phyloP scores from a whole-genome alignment of 768 basidiomycete genomes.

The Lentinula aciculospora region DNA sequence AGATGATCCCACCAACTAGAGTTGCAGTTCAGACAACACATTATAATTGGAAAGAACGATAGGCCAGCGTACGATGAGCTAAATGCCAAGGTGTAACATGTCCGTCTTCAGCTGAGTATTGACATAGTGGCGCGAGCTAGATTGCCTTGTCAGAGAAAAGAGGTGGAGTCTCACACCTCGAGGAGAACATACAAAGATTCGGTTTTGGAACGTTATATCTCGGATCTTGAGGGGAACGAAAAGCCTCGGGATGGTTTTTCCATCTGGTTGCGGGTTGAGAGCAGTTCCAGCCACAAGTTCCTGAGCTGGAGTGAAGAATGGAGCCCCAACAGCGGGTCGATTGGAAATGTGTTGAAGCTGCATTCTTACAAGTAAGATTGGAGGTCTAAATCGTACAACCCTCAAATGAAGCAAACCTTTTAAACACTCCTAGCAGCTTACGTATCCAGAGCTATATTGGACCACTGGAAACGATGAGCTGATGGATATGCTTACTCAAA shows the following conservation, averaged over 20 bases:
- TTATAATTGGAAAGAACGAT: conserved; percentile 13
- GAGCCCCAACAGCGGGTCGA: conserved; percentile 22
- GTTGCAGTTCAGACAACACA: neutral
- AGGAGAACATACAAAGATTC: conserved; percentile 39
- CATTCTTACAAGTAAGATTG: neutral
- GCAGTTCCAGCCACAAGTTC: conserved; percentile 33
- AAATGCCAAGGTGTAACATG: conserved; percentile 49
- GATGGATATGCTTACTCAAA: too few species aligned
- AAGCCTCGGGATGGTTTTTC: conserved; percentile 31
- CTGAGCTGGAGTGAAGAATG: conserved; percentile 40
- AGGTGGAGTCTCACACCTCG: neutral
- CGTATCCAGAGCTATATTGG: too few species aligned
- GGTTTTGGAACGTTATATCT: conserved; percentile 47
- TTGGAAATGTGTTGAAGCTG: conserved; percentile 2
- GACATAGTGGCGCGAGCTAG: conserved; percentile 51
- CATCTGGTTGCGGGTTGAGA: conserved; percentile 28
- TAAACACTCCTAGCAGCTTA: too few species aligned
- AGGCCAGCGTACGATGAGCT: conserved; percentile 47
- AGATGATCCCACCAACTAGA: conserved; percentile 47
- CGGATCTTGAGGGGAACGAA: conserved; percentile 55
- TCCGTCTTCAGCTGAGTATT: conserved; percentile 56
- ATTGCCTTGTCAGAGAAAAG: neutral
- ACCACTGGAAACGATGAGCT: too few species aligned
- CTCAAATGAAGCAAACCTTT: too few species aligned
- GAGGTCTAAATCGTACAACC: neutral